These are phyloP conservation scores for Termitomyces titanicus DNA, from an alignment of 768 basidiomycete genomes.

Conservation along the genomic window DNA sequence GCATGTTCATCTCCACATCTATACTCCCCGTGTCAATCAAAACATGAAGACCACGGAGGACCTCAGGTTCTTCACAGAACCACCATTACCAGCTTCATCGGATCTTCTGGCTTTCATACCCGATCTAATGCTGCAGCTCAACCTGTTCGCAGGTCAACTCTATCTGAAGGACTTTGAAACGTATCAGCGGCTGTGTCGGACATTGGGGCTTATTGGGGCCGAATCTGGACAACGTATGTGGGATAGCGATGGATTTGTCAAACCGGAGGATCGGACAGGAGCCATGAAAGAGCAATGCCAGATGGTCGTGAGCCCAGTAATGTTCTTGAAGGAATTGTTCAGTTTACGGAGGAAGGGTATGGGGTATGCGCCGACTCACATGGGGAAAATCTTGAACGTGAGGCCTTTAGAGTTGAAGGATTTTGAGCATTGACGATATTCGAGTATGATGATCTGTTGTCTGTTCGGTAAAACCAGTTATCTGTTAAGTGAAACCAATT, in stretches of 20 bases:
- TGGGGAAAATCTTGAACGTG: constrained; percentile 35
- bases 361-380: constrained; percentile 31
- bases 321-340: constrained; percentile 29
- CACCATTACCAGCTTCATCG: constrained; percentile 19
- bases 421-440: constrained; percentile 13
- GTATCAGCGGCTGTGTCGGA: constrained; percentile 31
- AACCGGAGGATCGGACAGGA: constrained; percentile 16
- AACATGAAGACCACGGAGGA: constrained; percentile 34
- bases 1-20: constrained; percentile 36
- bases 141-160: constrained; percentile 43
- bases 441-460: background rate
- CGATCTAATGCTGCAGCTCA: constrained; percentile 29
- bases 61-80: constrained; percentile 25
- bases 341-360: constrained; percentile 35
- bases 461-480: background rate
- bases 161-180: constrained; percentile 29
- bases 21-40: constrained; percentile 33
- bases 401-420: constrained; percentile 23
- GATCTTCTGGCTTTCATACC: constrained; percentile 4
- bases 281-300: constrained; percentile 12
- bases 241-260: constrained; percentile 29
- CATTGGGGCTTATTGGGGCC: constrained; percentile 29
- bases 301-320: constrained; percentile 34
- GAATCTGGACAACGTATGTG: constrained; percentile 9
- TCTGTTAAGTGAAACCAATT: background rate